Evolutionary conservation across 352 stramenopile species (phyloP).

Genomic region (Aphanomyces astaci): DNA sequence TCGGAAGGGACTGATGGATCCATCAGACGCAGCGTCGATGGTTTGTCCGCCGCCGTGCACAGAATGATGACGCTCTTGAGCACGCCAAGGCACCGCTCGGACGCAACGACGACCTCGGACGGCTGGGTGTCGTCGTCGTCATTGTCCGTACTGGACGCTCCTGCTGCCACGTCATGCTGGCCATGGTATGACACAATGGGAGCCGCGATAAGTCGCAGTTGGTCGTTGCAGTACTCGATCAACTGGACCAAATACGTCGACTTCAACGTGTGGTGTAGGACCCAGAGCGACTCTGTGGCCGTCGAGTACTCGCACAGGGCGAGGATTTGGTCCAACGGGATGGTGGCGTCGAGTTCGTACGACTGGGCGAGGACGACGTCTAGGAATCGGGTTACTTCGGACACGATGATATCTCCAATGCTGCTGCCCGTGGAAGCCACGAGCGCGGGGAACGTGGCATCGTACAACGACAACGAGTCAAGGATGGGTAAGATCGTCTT

Average conservation of each 20-base stretch:
- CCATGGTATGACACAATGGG: slow-evolving; percentile 45
- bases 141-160: slow-evolving; percentile 22
- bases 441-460: slow-evolving; percentile 11
- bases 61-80: slow-evolving; percentile 67
- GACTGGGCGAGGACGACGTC: background rate
- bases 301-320: slow-evolving; percentile 31
- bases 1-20: background rate
- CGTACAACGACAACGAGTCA: slow-evolving; percentile 34
- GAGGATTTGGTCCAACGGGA: slow-evolving; percentile 5
- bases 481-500: slow-evolving; percentile 67
- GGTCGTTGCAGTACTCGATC: slow-evolving; percentile 43
- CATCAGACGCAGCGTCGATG: background rate
- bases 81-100: slow-evolving; percentile 57
- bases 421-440: background rate
- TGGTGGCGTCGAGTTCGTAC: background rate
- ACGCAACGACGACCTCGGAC: slow-evolving; percentile 61
- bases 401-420: slow-evolving; percentile 3
- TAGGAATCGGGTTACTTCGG: slow-evolving; percentile 9
- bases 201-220: slow-evolving; percentile 43
- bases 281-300: slow-evolving; percentile 47
- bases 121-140: slow-evolving; percentile 33
- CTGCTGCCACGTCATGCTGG: background rate
- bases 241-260: slow-evolving; percentile 38
- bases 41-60: slow-evolving; percentile 39
- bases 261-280: slow-evolving; percentile 52